These are phyloP conservation scores for Haberlea rhodopensis DNA, from an alignment of 257 asterid genomes.

Conservation along the genomic window DNA sequence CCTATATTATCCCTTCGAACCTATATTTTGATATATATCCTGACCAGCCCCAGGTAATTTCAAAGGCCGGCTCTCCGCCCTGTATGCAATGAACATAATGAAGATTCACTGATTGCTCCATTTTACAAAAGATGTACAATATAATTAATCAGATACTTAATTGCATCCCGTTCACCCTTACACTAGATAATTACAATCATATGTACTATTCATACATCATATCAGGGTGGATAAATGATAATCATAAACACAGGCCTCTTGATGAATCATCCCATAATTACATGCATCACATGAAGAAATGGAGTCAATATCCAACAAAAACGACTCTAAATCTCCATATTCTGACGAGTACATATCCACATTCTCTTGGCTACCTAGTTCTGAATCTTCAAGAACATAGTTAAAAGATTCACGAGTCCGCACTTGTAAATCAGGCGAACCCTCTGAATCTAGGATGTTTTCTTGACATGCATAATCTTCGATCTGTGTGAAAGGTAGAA, in stretches of 20 bases:
- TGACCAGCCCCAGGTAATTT: no score
- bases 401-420: conserved; percentile 24
- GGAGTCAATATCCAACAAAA: conserved; percentile 49
- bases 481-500: background rate
- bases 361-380: conserved; percentile 19
- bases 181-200: background rate
- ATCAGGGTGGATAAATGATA: conserved; percentile 42
- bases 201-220: background rate
- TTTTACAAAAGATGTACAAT: background rate
- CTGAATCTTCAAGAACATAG: conserved; percentile 24
- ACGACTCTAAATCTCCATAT: conserved; percentile 44
- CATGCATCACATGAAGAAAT: conserved; percentile 19
- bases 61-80: no score
- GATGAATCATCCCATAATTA: conserved; percentile 30
- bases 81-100: no score
- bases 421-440: conserved; percentile 34
- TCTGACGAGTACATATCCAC: conserved; percentile 13
- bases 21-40: no score
- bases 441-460: conserved; percentile 25
- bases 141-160: background rate
- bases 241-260: conserved; percentile 45
- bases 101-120: background rate
- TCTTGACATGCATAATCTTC: conserved; percentile 18
- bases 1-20: no score
- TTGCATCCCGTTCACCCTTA: background rate